phyloP scores from a whole-genome alignment of 768 basidiomycete species.

The Lyophyllum decastes region DNA sequence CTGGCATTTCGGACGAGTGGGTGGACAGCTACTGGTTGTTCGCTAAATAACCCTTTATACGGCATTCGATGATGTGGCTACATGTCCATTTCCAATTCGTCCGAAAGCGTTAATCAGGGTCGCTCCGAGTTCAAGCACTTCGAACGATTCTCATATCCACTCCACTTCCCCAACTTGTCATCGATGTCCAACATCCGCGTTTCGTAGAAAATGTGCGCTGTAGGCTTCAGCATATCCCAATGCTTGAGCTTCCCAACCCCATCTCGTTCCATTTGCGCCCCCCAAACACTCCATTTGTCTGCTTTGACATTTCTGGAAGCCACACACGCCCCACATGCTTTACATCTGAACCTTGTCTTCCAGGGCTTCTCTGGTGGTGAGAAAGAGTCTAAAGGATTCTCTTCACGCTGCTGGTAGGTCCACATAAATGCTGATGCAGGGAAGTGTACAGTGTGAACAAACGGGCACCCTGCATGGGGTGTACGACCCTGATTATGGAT shows the following conservation, averaged over 20 bases:
- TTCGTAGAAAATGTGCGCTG: conserved; percentile 66
- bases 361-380: conserved; percentile 49
- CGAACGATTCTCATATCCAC: conserved; percentile 60
- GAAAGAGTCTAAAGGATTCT: conserved; percentile 45
- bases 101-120: conserved; percentile 3
- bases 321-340: conserved; percentile 55
- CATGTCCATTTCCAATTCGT: conserved; percentile 4
- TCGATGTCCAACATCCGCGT: conserved; percentile 58
- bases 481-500: background rate
- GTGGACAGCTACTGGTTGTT: background rate
- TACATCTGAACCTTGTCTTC: conserved; percentile 68
- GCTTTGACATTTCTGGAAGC: conserved; percentile 53
- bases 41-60: background rate
- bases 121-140: conserved; percentile 25
- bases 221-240: conserved; percentile 61
- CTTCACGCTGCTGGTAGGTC: conserved; percentile 42
- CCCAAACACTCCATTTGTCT: conserved; percentile 59
- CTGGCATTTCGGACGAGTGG: conserved; percentile 13
- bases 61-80: conserved; percentile 8
- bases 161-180: conserved; percentile 64
- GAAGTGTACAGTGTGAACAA: conserved; percentile 64
- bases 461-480: conserved; percentile 48
- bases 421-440: conserved; percentile 51
- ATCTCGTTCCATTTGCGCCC: conserved; percentile 55
- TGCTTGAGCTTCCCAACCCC: conserved; percentile 47